Base-by-base conservation (phyloP, 495 filamentous ascomycete genomes). In the Penicillium parvum region DNA sequence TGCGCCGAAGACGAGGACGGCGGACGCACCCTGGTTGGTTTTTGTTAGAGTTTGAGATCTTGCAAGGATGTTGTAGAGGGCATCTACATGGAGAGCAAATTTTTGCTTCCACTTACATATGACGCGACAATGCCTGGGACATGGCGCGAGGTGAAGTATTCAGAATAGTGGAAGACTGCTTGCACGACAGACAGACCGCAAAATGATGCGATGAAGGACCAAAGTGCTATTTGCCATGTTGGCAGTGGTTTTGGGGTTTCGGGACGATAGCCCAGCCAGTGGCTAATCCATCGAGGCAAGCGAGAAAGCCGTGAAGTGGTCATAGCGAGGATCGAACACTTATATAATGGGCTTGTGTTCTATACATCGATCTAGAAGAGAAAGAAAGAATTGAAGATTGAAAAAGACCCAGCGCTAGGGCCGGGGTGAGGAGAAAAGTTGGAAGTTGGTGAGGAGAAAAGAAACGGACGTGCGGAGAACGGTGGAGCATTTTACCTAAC, bases 1-100 rank as follows among this genome's bases (percentile, higher is more conserved):
- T 27, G 76, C 69, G 43, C 77, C 76, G 60, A 79, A 87, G 44
- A 79, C 68, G 19, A 88, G 78, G 29, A 88, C 77, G 18, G 84
- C 84, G 2, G 84, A 78, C 7, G 84, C 84, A 26, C 84, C 84
- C 84, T 84, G 38, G n/a, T 44, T 37, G 27, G 17, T 16, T 42
- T 48, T 14, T 26, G 25, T 43, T 10, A 43, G 28, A 42, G n/a
- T n/a, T n/a, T n/a, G n/a, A n/a, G n/a, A n/a, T n/a, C n/a, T n/a
- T n/a, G n/a, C n/a, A n/a, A n/a, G n/a, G n/a, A n/a, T n/a, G n/a
- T n/a, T n/a, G n/a, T 42, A 28, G 12, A 42, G 19, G 11, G 4
- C 1, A 29, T 12, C 1, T 27, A 28, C 33, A 34, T 35, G 21
- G 27, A 21, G 9, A 6, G 28, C 10, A 18, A 18, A 4, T 5